These are phyloP conservation scores for Lachnellula subtilissima DNA, from an alignment of 2,329 filamentous ascomycete genomes.

Conservation along the genomic window DNA sequence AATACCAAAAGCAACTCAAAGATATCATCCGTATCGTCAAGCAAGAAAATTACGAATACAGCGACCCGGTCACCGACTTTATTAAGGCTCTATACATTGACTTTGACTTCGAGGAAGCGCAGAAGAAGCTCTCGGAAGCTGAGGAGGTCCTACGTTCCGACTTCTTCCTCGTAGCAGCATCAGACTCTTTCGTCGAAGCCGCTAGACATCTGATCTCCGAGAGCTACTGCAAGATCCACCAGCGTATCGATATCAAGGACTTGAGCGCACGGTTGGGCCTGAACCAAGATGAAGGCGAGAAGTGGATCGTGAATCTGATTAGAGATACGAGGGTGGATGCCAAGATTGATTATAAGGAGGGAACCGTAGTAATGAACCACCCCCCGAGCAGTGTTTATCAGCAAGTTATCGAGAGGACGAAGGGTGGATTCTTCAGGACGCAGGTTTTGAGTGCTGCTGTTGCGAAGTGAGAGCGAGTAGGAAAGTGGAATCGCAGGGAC, in stretches of 20 bases:
- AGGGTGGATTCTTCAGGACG: slow-evolving; percentile 97
- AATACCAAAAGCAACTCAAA: slow-evolving; percentile 98
- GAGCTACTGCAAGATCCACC: slow-evolving; percentile 99
- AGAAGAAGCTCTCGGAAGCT: slow-evolving; percentile 78
- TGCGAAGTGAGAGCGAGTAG: slow-evolving; percentile 28
- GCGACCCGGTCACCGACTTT: slow-evolving; percentile 92
- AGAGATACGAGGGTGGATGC: slow-evolving; percentile 95
- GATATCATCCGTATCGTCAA: slow-evolving; percentile 92
- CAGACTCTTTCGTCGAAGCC: slow-evolving; percentile 87
- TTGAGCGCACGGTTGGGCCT: slow-evolving; percentile 87
- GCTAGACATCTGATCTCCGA: slow-evolving; percentile 96
- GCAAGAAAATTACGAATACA: slow-evolving; percentile 97
- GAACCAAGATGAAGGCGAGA: slow-evolving; percentile 93
- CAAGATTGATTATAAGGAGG: slow-evolving; percentile 99
- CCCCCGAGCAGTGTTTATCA: slow-evolving; percentile 97
- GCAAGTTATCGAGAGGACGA: slow-evolving; percentile 98
- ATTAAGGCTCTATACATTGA: slow-evolving; percentile 91
- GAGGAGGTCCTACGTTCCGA: slow-evolving; percentile 89
- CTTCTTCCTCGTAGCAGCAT: slow-evolving; percentile 86
- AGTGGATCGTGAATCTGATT: slow-evolving; percentile 99
- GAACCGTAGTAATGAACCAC: slow-evolving; percentile 99
- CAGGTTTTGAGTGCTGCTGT: slow-evolving; percentile 69
- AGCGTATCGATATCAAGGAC: slow-evolving; percentile 96
- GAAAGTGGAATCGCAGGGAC: neutral
- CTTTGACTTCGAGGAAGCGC: slow-evolving; percentile 96